These are phyloP conservation scores for Podosphaera fusca DNA, from an alignment of 2,329 filamentous ascomycete species.

Conservation along the genomic window DNA sequence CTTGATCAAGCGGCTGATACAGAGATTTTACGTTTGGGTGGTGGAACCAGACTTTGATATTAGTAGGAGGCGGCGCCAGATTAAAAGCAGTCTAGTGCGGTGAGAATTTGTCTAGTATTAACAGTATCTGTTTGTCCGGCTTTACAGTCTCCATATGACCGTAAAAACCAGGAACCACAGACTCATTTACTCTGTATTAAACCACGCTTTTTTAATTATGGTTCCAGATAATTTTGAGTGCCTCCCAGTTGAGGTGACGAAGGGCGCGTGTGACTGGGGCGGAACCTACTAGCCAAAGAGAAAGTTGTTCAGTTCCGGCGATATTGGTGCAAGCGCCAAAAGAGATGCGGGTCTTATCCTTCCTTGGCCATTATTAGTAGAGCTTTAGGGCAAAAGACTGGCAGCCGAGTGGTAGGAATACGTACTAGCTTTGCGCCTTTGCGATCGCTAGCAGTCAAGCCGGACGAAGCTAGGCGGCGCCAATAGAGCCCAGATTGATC, in stretches of 20 bases:
- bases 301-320: background rate
- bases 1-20: conserved; percentile 1
- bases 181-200: background rate
- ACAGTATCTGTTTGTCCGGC: background rate
- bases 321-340: background rate
- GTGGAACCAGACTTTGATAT: background rate
- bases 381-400: too few species aligned
- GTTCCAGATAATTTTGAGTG: too few species aligned
- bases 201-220: background rate
- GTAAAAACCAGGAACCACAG: conserved; percentile 1
- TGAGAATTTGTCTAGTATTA: conserved; percentile 1
- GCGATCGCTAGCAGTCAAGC: conserved; percentile 20
- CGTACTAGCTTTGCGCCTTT: background rate
- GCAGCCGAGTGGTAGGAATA: too few species aligned
- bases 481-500: background rate
- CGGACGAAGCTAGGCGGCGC: conserved; percentile 2
- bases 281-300: background rate
- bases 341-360: background rate
- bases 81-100: background rate
- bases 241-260: background rate
- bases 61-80: background rate
- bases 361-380: too few species aligned
- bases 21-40: background rate
- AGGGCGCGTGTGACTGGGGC: background rate
- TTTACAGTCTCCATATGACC: background rate